phyloP scores from a whole-genome alignment of 1,284 basidiomycete species.

The Pseudozyma tsukubaensis region DNA sequence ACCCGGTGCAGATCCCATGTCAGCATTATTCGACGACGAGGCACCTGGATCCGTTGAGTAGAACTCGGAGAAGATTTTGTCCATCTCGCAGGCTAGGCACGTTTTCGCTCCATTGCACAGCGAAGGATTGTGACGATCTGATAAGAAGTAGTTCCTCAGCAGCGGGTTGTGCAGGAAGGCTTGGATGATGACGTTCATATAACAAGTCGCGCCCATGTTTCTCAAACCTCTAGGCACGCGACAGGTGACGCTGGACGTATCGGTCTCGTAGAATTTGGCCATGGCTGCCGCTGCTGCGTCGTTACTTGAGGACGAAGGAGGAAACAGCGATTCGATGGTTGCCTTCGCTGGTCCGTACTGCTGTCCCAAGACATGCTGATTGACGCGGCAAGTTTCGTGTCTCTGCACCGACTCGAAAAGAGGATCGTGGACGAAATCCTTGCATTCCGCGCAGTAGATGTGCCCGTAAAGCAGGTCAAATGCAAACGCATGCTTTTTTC shows the following conservation, averaged over 20 bases:
- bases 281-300: conserved; percentile 10
- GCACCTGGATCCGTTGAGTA: conserved; percentile 63
- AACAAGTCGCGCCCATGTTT: conserved; percentile 94
- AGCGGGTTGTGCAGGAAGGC: conserved; percentile 92
- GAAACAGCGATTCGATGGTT: conserved; percentile 27
- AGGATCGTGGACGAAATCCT: conserved; percentile 62
- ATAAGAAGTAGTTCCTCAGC: conserved; percentile 87
- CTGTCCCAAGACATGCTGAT: conserved; percentile 25
- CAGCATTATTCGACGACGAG: background rate
- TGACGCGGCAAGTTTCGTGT: conserved; percentile 38
- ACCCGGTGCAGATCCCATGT: conserved; percentile 12
- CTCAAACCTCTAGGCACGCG: conserved; percentile 84
- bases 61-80: conserved; percentile 83
- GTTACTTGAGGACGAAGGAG: background rate
- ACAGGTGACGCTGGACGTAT: conserved; percentile 21
- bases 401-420: conserved; percentile 51
- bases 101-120: conserved; percentile 75
- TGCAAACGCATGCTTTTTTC: conserved; percentile 34
- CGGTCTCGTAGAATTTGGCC: conserved; percentile 28
- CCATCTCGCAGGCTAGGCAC: conserved; percentile 95
- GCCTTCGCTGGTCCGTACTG: conserved; percentile 19
- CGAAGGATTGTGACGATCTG: conserved; percentile 81
- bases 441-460: conserved; percentile 61
- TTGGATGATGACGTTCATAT: conserved; percentile 91
- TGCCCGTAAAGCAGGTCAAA: conserved; percentile 64